A percentile compares a stretch with the other conserved stretches of the same genome.
phyloP scores from a whole-genome alignment of 768 basidiomycete genomes.

The Naematelia encephala region DNA sequence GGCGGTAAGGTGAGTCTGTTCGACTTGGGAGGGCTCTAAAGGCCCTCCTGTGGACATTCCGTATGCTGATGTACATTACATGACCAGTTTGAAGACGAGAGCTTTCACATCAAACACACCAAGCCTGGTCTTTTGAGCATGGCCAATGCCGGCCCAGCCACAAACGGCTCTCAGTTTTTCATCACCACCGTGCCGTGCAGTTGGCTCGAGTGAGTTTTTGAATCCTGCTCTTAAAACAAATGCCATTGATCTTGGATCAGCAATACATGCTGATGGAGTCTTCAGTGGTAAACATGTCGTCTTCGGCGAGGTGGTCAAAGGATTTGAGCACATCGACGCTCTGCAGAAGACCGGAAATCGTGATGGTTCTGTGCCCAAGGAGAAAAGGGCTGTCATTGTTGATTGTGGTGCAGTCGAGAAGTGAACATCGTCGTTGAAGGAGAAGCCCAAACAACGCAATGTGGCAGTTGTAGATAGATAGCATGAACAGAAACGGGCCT shows the following conservation, averaged over 20 bases:
- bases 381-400: slow-evolving; percentile 27
- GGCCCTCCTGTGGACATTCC: not conserved
- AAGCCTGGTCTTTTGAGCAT: slow-evolving; percentile 54
- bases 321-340: slow-evolving; percentile 63
- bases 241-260: not conserved
- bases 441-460: not conserved
- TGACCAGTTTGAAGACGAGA: slow-evolving; percentile 48
- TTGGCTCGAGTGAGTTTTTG: slow-evolving; percentile 44
- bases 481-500: not conserved
- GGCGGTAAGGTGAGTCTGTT: slow-evolving; percentile 36
- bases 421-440: not conserved
- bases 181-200: slow-evolving; percentile 36
- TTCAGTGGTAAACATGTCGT: slow-evolving; percentile 58
- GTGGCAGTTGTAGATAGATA: not conserved
- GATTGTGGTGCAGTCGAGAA: slow-evolving; percentile 11
- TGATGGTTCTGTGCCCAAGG: slow-evolving; percentile 30
- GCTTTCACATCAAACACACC: slow-evolving; percentile 46
- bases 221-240: not conserved
- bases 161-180: slow-evolving; percentile 55
- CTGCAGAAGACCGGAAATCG: slow-evolving; percentile 55
- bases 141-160: slow-evolving; percentile 65
- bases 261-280: slow-evolving; percentile 1
- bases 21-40: not conserved
- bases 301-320: slow-evolving; percentile 66
- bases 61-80: not conserved